Evolutionary conservation across 495 filamentous ascomycete species (phyloP).

Genomic region (Penicillium turbatum): DNA sequence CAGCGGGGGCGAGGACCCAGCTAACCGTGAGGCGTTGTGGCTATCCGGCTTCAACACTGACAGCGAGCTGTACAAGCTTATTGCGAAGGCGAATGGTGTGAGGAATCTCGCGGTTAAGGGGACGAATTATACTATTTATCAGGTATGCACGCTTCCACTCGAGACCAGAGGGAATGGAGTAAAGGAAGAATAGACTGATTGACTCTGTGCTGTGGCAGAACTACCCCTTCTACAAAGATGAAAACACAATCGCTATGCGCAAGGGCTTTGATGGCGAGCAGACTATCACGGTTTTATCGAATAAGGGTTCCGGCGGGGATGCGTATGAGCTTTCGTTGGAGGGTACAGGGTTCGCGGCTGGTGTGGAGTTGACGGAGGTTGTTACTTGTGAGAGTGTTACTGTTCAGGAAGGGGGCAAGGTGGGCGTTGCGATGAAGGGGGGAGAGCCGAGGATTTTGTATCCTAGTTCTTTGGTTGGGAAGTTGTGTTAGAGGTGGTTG

Average conservation of each 20-base stretch:
- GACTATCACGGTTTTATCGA: constrained; percentile 58
- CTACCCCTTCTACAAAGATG: constrained; percentile 52
- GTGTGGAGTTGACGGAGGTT: constrained; percentile 39
- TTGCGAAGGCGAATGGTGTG: constrained; percentile 55
- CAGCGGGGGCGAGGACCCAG: constrained; percentile 56
- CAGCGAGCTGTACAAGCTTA: constrained; percentile 59
- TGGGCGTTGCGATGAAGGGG: constrained; percentile 33
- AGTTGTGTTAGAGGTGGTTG: too few species aligned
- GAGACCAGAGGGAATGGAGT: too few species aligned
- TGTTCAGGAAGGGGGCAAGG: constrained; percentile 29
- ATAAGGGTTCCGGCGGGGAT: constrained; percentile 46
- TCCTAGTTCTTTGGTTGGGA: constrained; percentile 12
- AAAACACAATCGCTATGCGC: constrained; percentile 55
- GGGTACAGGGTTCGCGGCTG: constrained; percentile 36
- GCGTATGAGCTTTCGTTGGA: constrained; percentile 45
- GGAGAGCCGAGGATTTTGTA: constrained; percentile 32
- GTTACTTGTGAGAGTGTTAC: constrained; percentile 40
- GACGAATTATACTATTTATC: constrained; percentile 45
- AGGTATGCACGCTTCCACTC: constrained; percentile 24
- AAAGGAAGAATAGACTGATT: not conserved
- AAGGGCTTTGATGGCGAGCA: constrained; percentile 56
- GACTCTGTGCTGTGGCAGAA: constrained; percentile 40
- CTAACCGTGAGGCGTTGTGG: constrained; percentile 76
- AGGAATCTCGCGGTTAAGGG: constrained; percentile 50
- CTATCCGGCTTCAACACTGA: constrained; percentile 56